Percentiles rank a stretch among this genome's conserved stretches.
Conservation (phyloP, 306 rosid genomes). For the Morella rubra region DNA sequence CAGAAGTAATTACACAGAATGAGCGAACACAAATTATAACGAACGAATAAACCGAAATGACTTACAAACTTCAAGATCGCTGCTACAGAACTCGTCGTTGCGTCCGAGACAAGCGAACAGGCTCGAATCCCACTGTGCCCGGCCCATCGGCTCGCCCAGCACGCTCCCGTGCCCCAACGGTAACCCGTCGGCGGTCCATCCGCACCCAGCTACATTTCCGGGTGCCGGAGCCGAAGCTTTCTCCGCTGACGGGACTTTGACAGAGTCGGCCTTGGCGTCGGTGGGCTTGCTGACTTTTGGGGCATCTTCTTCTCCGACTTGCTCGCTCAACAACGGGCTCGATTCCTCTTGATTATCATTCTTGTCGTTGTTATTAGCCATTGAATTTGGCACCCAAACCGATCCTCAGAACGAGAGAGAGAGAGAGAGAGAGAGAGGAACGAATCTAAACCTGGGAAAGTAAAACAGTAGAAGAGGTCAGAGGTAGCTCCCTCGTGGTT, state of each 20-base stretch:
- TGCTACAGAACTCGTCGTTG: slow-evolving; percentile 83
- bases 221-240: slow-evolving; percentile 28
- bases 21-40: neutral
- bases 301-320: slow-evolving; percentile 28
- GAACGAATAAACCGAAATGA: neutral
- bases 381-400: slow-evolving; percentile 11
- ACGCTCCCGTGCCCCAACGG: slow-evolving; percentile 77
- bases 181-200: slow-evolving; percentile 81
- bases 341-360: slow-evolving; percentile 52
- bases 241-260: neutral
- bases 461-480: neutral
- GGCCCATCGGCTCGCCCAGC: slow-evolving; percentile 79
- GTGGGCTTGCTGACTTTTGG: slow-evolving; percentile 19
- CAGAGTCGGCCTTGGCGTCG: slow-evolving; percentile 8
- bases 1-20: neutral
- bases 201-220: slow-evolving; percentile 31
- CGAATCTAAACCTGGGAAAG: neutral
- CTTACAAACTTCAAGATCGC: slow-evolving; percentile 99
- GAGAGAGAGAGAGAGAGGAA: neutral
- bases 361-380: slow-evolving; percentile 34
- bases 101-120: slow-evolving; percentile 82
- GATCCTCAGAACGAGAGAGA: slow-evolving; percentile 1
- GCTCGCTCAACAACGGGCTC: slow-evolving; percentile 63
- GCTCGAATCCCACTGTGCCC: slow-evolving; percentile 70
- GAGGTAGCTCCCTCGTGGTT: neutral